Evolutionary conservation across 352 stramenopile genomes (phyloP).

Genomic region (Elongisporangium undulatum): DNA sequence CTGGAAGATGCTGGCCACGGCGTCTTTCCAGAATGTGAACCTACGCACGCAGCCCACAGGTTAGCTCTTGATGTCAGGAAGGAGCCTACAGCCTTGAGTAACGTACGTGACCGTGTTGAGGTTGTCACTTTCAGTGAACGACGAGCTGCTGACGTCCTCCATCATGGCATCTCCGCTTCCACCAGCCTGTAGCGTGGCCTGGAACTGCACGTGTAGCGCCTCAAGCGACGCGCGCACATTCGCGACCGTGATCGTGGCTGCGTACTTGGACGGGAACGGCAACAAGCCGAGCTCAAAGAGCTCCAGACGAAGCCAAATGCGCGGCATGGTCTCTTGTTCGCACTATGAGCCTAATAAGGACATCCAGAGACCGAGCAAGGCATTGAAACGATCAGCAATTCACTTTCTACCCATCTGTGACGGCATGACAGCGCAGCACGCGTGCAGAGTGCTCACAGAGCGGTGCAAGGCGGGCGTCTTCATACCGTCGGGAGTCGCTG

Average conservation of each 20-base stretch:
- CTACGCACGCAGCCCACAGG: conserved; percentile 8
- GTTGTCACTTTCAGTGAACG: conserved; percentile 63
- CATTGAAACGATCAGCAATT: neutral
- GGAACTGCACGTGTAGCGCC: conserved; percentile 44
- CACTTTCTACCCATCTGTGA: neutral
- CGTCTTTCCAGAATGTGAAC: conserved; percentile 61
- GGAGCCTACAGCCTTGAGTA: neutral
- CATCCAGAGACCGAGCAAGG: neutral
- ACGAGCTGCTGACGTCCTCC: conserved; percentile 11
- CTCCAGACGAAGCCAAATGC: conserved; percentile 80
- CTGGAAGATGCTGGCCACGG: conserved; percentile 56
- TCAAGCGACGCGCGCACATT: conserved; percentile 64
- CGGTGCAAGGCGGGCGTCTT: neutral
- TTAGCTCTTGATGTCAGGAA: neutral
- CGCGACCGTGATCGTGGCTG: conserved; percentile 48
- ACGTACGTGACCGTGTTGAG: conserved; percentile 27
- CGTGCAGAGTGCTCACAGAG: neutral
- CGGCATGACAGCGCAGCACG: neutral
- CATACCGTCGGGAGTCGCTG: neutral
- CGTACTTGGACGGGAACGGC: conserved; percentile 67
- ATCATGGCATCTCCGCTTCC: conserved; percentile 41
- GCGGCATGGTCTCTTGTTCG: conserved; percentile 27
- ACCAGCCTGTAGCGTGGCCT: conserved; percentile 8
- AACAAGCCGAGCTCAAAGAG: conserved; percentile 83
- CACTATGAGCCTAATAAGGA: neutral